Evolutionary conservation across 2,329 filamentous ascomycete genomes (phyloP), one percentile per base, ranked within the genome.

Genomic region (Hysterium pulicare): DNA sequence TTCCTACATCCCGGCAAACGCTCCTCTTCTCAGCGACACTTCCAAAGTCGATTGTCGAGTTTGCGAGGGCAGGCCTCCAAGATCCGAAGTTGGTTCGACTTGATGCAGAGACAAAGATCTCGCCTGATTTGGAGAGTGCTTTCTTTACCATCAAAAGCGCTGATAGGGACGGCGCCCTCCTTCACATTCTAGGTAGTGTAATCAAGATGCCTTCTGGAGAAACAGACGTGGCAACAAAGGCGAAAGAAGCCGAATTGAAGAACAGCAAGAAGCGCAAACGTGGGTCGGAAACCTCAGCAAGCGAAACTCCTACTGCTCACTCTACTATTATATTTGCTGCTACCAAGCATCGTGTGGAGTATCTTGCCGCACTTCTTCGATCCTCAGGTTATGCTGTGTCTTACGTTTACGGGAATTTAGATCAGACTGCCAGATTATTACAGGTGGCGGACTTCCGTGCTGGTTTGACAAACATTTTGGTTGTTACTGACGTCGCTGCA

Each of bases 291-390:
- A 71, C 71, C 9, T 69, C 75, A 2, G 70, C 72, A 23, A 80
- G 74, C 32, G 83, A 86, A 41, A 87, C 86, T 41, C 89, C 90
- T 2, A 93, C 90, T 0, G 79, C 87, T 45, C 84, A 95, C 64
- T 96, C 93, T 0, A 98, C 94, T 0, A 96, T 98, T 54, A 75
- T 98, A 3, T 98, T 98, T 59, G 82, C 88, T 0, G 87, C 91
- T 2, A 97, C 93, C 0, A 97, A 98, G 62, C 93, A 98, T 68
- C 90, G 96, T 60, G 93, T 98, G 40, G 94, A 98, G 57, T 98
- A 97, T 60, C 71, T 98, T 3, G 82, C 87, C 30, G 79, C 81
- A 33, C 70, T 98, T n/a, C 75, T 98, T n/a, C 77, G 78, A 20
- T 73, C 84, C 40, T 82, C 86, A 13, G 91, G 90, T 2, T 98